phyloP scores from a whole-genome alignment of 2,329 filamentous ascomycete genomes.

The Cercospora citrullina region DNA sequence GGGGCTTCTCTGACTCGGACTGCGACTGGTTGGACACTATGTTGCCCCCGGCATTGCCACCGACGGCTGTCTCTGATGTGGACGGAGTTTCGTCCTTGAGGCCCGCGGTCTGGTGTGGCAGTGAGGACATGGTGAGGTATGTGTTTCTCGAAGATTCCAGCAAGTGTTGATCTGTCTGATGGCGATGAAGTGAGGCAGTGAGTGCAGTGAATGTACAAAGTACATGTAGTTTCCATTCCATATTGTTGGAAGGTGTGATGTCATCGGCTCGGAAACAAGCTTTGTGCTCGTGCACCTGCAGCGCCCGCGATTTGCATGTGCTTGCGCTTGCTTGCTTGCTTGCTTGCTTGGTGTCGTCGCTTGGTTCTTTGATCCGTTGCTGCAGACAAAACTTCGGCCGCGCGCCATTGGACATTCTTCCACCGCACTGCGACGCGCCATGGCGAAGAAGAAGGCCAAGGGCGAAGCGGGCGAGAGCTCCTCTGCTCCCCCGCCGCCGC shows the following conservation, averaged over 20 bases:
- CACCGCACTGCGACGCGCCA: constrained; percentile 14
- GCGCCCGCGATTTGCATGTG: constrained; percentile 6
- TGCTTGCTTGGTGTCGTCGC: not conserved
- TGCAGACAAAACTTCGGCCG: not conserved
- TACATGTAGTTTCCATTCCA: not conserved
- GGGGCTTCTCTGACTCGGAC: constrained; percentile 24
- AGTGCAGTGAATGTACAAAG: not conserved
- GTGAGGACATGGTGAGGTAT: constrained; percentile 19
- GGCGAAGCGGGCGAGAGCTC: constrained; percentile 17
- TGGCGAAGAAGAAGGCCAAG: constrained; percentile 39
- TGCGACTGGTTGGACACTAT: constrained; percentile 27
- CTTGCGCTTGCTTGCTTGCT: not conserved
- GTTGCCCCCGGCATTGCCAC: constrained; percentile 22
- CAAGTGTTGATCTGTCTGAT: not conserved
- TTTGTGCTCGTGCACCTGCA: constrained; percentile 2
- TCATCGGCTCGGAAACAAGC: not conserved
- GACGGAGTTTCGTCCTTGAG: constrained; percentile 31
- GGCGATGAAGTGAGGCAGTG: not conserved
- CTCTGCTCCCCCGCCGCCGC: constrained; percentile 19
- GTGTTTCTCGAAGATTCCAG: not conserved
- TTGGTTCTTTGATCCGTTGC: not conserved
- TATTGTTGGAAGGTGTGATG: not conserved
- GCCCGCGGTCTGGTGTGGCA: constrained; percentile 27
- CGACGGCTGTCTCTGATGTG: constrained; percentile 33
- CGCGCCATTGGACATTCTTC: not conserved